These are phyloP conservation scores for Kwoniella europaea DNA, from an alignment of 768 basidiomycete species.

Conservation along the genomic window DNA sequence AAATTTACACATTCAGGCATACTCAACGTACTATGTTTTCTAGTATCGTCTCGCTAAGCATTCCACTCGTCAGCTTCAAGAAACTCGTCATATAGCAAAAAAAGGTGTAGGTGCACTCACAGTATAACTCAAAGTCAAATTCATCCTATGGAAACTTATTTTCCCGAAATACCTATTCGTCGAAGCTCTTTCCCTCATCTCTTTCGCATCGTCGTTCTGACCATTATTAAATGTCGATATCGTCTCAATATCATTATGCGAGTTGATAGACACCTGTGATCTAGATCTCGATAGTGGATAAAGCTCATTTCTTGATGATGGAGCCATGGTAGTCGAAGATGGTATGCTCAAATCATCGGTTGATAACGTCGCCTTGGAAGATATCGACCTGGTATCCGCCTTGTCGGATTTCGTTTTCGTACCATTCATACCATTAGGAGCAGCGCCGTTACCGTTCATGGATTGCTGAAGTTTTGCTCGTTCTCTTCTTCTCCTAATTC, in stretches of 20 bases:
- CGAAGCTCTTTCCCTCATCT: conserved; percentile 68
- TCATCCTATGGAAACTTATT: conserved; percentile 66
- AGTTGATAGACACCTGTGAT: conserved; percentile 21
- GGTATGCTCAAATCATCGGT: conserved; percentile 12
- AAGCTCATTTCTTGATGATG: conserved; percentile 6
- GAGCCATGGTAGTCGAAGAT: not conserved
- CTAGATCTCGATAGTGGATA: conserved; percentile 22
- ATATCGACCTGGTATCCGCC: not conserved
- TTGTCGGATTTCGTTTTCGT: not conserved
- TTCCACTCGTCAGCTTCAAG: not conserved
- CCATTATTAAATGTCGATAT: not conserved
- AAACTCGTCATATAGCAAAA: not conserved
- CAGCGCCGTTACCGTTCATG: not conserved
- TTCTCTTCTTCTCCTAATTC: conserved; percentile 23
- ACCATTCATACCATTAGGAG: not conserved
- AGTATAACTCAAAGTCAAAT: conserved; percentile 75
- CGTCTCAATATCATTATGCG: conserved; percentile 12
- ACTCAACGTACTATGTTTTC: conserved; percentile 26
- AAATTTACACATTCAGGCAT: conserved; percentile 70
- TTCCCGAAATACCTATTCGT: conserved; percentile 78
- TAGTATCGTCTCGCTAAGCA: conserved; percentile 47
- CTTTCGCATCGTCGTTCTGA: conserved; percentile 45
- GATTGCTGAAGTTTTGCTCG: conserved; percentile 6
- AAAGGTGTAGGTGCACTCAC: conserved; percentile 28
- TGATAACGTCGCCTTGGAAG: not conserved